Conservation (phyloP, 23 red algal genomes). For the Gracilaria domingensis region DNA sequence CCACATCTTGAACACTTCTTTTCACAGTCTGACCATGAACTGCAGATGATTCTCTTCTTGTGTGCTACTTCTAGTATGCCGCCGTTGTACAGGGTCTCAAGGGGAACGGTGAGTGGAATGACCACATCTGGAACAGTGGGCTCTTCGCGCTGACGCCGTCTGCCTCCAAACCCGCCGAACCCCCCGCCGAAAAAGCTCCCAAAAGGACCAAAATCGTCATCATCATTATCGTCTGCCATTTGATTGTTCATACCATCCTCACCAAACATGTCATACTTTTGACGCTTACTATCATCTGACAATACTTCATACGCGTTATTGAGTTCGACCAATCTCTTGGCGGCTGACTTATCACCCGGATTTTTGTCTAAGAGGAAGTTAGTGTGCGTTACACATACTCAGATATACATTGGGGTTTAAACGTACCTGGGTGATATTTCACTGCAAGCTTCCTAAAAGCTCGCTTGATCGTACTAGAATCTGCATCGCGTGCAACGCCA, state of each 20-base stretch:
- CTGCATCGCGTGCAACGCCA: conserved; percentile 89
- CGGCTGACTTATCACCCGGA: conserved; percentile 78
- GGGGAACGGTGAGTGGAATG: conserved; percentile 69
- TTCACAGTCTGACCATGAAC: conserved; percentile 89
- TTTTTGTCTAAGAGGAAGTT: conserved; percentile 84
- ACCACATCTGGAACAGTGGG: conserved; percentile 63
- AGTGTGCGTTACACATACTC: background rate
- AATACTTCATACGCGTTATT: conserved; percentile 94
- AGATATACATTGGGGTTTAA: background rate
- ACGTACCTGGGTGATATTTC: conserved; percentile 73
- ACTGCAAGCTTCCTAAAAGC: conserved; percentile 94
- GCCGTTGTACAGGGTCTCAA: conserved; percentile 91
- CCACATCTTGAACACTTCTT: conserved; percentile 78
- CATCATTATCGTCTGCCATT: conserved; percentile 58
- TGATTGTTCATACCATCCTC: conserved; percentile 81
- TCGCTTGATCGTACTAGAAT: conserved; percentile 87
- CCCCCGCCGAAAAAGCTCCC: conserved; percentile 32
- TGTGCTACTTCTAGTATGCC: conserved; percentile 81
- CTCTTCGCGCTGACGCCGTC: conserved; percentile 50
- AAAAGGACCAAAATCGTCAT: conserved; percentile 51
- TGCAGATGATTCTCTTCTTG: conserved; percentile 85
- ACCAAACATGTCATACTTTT: conserved; percentile 88
- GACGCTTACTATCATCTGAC: conserved; percentile 71
- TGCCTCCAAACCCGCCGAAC: conserved; percentile 56
- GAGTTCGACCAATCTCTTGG: conserved; percentile 81